A percentile compares a stretch with the other conserved stretches of the same genome.
Evolutionary conservation across 108 stramenopile genomes (phyloP).

Genomic region (Hondaea fermentalgiana): DNA sequence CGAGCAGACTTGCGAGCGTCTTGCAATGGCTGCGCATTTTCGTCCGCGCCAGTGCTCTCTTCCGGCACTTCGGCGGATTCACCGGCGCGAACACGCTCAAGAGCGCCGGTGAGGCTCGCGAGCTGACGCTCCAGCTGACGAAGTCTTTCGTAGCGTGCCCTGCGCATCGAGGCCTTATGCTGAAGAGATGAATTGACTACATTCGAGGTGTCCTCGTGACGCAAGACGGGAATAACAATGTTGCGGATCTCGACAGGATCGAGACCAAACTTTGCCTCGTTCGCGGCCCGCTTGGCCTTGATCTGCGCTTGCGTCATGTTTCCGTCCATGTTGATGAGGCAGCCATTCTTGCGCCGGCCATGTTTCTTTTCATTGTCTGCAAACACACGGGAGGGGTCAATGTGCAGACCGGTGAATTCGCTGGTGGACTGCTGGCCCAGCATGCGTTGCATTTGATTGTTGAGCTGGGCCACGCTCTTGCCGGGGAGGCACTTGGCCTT

Average conservation of each 20-base stretch:
- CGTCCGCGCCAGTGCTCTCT: background rate
- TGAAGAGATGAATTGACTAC: background rate
- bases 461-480: background rate
- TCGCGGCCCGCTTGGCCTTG: background rate
- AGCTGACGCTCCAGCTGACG: background rate
- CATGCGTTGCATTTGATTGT: slow-evolving; percentile 7
- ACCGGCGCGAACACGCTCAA: background rate
- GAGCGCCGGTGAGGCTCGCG: background rate
- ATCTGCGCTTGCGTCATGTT: background rate
- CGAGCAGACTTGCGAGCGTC: background rate
- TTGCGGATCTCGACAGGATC: background rate
- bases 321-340: slow-evolving; percentile 10
- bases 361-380: background rate
- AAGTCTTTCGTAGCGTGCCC: background rate
- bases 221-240: background rate
- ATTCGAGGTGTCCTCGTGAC: background rate
- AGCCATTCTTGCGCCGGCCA: background rate
- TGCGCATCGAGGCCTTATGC: background rate
- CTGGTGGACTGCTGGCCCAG: slow-evolving; percentile 10
- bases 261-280: background rate
- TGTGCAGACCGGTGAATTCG: slow-evolving; percentile 1
- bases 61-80: background rate
- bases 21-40: background rate
- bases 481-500: background rate
- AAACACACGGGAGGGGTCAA: background rate